Evolutionary conservation across 148 eudicot genomes (phyloP), one percentile per base, ranked within the genome.

Genomic region (Talinum fruticosum): DNA sequence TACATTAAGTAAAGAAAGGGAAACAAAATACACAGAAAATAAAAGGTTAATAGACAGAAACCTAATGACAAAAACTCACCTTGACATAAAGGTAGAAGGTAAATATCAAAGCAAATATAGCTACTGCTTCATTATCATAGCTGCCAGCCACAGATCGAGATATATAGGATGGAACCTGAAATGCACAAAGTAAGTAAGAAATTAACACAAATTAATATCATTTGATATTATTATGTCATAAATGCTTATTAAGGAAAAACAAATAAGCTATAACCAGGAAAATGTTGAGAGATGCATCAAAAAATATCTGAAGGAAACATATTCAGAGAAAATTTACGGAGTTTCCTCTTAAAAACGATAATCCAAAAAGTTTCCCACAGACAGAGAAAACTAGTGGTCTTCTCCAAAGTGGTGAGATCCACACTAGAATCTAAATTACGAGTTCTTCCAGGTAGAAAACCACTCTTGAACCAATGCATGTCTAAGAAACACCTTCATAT

Each of bases 101-200:
- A 86, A 90, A 87, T 44, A 96, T 91, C 83, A 96, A 80, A 53
- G 99, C 99, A 86, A 96, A 96, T 81, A 96, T 96, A 71, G 99
- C 99, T 38, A 96, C 99, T 80, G 97, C 97, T 89, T 96, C 99
- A 89, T 96, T 96, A 84, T 96, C 99, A 89, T 96, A 96, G 83
- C 97, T 93, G 75, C 99, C 99, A 72, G 99, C 97, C 81, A 96
- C 99, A 69, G 99, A 96, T 78, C 99, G 87, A 51, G 99, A 96
- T 82, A 96, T 96, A 81, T 96, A 96, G 76, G 99, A 96, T 76
- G 99, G 99, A 78, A 96, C 99, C 99, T 96, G 88, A 82, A 66
- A 73, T 57, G 53, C 28, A 44, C 29, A 24, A 37, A 23, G 33
- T 6, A n/a, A 32, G 62, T 45, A 72, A 78, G 64, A 33, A 12